A percentile compares a stretch with the other conserved stretches of the same genome.
These are phyloP conservation scores for Begonia loranthoides DNA, from an alignment of 306 rosid species.

Conservation along the genomic window DNA sequence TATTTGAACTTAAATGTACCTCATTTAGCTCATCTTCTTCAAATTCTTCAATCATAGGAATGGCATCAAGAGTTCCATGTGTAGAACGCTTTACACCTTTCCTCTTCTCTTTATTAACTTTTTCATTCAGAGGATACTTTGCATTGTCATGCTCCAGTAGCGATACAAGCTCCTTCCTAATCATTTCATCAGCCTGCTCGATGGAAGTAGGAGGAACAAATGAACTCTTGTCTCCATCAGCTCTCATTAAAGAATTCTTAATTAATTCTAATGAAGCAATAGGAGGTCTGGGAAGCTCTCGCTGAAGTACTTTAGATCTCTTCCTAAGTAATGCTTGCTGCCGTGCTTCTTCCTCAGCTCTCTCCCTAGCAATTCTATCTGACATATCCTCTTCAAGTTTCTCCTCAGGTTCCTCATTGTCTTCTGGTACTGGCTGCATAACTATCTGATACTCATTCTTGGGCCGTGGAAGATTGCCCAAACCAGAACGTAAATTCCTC, in stretches of 20 bases:
- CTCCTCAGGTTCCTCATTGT: conserved; percentile 63
- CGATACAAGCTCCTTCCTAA: conserved; percentile 56
- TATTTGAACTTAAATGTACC: conserved; percentile 24
- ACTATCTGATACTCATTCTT: conserved; percentile 81
- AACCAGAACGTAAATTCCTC: conserved; percentile 62
- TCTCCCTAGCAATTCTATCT: conserved; percentile 81
- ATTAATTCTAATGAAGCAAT: conserved; percentile 62
- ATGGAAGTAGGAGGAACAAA: conserved; percentile 81
- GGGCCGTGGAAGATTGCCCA: conserved; percentile 63
- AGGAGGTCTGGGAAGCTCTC: conserved; percentile 97
- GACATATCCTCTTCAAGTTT: conserved; percentile 93
- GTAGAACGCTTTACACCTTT: conserved; percentile 46
- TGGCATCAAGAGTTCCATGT: conserved; percentile 23
- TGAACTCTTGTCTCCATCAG: conserved; percentile 91
- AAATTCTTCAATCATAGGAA: conserved; percentile 70
- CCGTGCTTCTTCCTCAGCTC: conserved; percentile 77
- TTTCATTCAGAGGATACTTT: conserved; percentile 68
- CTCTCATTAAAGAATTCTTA: conserved; percentile 62
- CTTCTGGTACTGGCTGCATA: conserved; percentile 74
- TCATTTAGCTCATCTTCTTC: conserved; percentile 62
- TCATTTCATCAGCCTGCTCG: conserved; percentile 87
- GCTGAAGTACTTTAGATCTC: conserved; percentile 85
- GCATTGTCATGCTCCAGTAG: conserved; percentile 84
- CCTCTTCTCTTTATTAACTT: conserved; percentile 53
- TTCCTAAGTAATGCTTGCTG: conserved; percentile 79